Conservation (phyloP, 352 stramenopile species). For the Pythium folliculosum region DNA sequence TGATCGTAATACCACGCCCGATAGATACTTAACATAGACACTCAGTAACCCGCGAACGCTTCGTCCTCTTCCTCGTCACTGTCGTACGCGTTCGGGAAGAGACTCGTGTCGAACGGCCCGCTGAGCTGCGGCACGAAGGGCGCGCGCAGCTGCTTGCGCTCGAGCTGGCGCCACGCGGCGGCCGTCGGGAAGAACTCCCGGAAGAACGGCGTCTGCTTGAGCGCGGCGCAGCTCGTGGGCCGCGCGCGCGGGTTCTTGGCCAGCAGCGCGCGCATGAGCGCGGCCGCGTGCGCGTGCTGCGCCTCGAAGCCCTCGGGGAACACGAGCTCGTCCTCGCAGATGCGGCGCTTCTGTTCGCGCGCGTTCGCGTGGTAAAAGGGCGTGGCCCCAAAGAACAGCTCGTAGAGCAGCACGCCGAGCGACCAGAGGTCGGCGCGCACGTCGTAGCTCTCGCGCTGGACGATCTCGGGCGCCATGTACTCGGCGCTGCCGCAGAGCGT, state of each 20-base stretch:
- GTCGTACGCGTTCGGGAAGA: slow-evolving; percentile 56
- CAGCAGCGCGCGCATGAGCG: slow-evolving; percentile 49
- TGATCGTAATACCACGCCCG: background rate
- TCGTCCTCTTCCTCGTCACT: slow-evolving; percentile 40
- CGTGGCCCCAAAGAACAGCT: slow-evolving; percentile 56
- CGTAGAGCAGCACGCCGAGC: slow-evolving; percentile 79
- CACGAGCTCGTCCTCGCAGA: slow-evolving; percentile 51
- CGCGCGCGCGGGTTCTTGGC: slow-evolving; percentile 51
- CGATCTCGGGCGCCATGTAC: slow-evolving; percentile 78
- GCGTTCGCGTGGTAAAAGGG: slow-evolving; percentile 89
- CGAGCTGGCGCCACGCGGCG: slow-evolving; percentile 50
- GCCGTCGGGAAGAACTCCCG: slow-evolving; percentile 42
- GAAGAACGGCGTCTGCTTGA: slow-evolving; percentile 55
- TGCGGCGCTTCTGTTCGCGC: slow-evolving; percentile 71
- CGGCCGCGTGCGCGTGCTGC: slow-evolving; percentile 36
- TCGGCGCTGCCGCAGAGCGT: slow-evolving; percentile 77
- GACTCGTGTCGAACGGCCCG: slow-evolving; percentile 61
- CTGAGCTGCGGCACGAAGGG: slow-evolving; percentile 67
- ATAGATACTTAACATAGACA: background rate
- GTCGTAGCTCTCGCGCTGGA: slow-evolving; percentile 61
- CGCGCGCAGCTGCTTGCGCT: slow-evolving; percentile 32
- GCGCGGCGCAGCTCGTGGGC: slow-evolving; percentile 41
- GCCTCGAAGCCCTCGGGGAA: slow-evolving; percentile 62
- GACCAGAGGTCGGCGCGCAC: slow-evolving; percentile 68
- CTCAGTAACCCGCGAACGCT: slow-evolving; percentile 40